Evolutionary conservation across 257 asterid species (phyloP), one percentile per base, ranked within the genome.

Genomic region (Forsythia suspensa): DNA sequence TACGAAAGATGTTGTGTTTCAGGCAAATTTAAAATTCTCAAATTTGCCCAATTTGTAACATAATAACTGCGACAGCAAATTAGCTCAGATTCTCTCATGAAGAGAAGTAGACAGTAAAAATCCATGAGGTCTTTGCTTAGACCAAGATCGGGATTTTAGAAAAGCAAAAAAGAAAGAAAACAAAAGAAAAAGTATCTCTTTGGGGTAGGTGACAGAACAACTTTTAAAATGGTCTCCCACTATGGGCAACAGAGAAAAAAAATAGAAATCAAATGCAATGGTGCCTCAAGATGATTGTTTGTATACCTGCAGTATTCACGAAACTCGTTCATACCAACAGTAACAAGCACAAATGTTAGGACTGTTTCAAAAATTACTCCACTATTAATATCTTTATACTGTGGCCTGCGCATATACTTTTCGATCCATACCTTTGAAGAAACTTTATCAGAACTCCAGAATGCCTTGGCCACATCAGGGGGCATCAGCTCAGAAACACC

Each of bases 401-500:
- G 61, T 73, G 69, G 73, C n/a, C 18, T 66, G 67, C 55, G 40
- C 52, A 40, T 59, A 42, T 76, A 40, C n/a, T 29, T 68, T 77
- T 67, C 36, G 3, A 74, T 37, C 67, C 75, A 76, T 88, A 93
- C 97, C 97, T 95, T 93, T 4, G 95, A 82, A 80, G 97, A 90
- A 79, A 86, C 87, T 83, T 92, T 93, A 74, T 88, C 91, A 18
- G 97, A 88, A 83, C 78, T 79, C 97, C 86, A 88, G 82, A 93
- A 91, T 16, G 97, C 96, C 86, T 89, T 92, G 61, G 97, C 98
- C 80, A 95, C 94, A 34, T 94, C 98, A 76, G 97, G 94, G 79
- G 99, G 99, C 97, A 95, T 91, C 73, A 95, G 94, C 79, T 93
- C 94, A 39, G 97, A 90, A 82, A 93, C 81, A 75, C 91, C 88